Conservation (phyloP, 768 basidiomycete genomes). For the Termitomyces sp. region DNA sequence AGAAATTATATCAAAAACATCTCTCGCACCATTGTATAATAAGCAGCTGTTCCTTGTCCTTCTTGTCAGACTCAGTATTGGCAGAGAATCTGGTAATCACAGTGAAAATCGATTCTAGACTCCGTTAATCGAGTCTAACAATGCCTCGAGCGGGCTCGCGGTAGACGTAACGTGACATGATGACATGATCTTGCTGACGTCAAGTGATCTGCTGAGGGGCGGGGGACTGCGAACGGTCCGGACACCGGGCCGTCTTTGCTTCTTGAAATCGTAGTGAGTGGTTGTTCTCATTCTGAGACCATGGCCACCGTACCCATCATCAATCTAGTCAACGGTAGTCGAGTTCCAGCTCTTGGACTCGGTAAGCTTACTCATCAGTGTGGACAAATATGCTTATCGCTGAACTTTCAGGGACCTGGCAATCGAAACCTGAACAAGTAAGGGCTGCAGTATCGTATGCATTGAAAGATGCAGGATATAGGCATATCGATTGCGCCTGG, state of each 20-base stretch:
- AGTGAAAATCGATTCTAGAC: no score
- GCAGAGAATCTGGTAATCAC: no score
- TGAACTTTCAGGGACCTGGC: constrained; percentile 63
- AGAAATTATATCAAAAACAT: neutral
- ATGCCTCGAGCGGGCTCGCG: no score
- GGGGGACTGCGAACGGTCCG: neutral
- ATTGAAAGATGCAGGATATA: constrained; percentile 68
- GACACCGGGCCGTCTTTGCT: neutral
- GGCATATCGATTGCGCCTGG: constrained; percentile 70
- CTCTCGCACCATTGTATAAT: neutral
- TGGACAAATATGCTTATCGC: neutral
- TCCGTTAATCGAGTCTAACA: no score
- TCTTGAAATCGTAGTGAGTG: no score
- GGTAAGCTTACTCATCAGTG: constrained; percentile 29
- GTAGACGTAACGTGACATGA: no score
- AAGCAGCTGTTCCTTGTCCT: neutral
- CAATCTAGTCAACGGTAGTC: constrained; percentile 55
- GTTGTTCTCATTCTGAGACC: no score
- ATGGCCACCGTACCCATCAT: constrained; percentile 22
- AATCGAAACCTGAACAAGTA: constrained; percentile 70
- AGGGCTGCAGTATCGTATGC: constrained; percentile 66
- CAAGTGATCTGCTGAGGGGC: no score
- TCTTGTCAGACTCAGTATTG: no score
- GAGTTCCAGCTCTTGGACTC: constrained; percentile 53
- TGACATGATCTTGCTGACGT: no score